These are phyloP conservation scores for Leccinum olivaceopallidum DNA, from an alignment of 768 basidiomycete species.

Conservation along the genomic window DNA sequence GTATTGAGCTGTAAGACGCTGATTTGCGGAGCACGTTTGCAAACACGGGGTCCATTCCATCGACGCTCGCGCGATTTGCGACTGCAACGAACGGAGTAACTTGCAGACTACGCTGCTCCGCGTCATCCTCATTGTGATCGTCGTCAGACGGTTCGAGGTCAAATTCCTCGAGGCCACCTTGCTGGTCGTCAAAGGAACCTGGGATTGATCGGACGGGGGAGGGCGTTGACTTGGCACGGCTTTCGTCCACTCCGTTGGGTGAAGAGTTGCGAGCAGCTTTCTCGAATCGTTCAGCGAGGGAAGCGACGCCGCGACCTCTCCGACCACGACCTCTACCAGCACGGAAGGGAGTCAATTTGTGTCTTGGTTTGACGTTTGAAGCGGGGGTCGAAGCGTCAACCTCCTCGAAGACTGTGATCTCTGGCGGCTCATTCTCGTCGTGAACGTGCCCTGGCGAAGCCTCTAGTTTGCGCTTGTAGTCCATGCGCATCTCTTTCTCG, in stretches of 20 bases:
- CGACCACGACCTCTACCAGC: slow-evolving; percentile 44
- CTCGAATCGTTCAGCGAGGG: slow-evolving; percentile 63
- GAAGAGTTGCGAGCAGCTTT: slow-evolving; percentile 55
- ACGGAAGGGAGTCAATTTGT: slow-evolving; percentile 57
- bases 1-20: slow-evolving; percentile 41
- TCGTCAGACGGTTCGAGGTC: slow-evolving; percentile 28
- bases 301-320: slow-evolving; percentile 48
- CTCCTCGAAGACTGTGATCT: slow-evolving; percentile 45
- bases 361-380: slow-evolving; percentile 36
- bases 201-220: slow-evolving; percentile 38
- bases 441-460: slow-evolving; percentile 38
- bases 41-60: slow-evolving; percentile 87
- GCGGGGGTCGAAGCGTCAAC: slow-evolving; percentile 39
- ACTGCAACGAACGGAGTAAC: slow-evolving; percentile 39
- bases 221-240: slow-evolving; percentile 20
- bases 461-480: slow-evolving; percentile 57
- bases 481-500: slow-evolving; percentile 82
- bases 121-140: slow-evolving; percentile 27
- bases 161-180: slow-evolving; percentile 18
- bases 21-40: slow-evolving; percentile 73
- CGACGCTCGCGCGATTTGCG: slow-evolving; percentile 71
- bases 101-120: slow-evolving; percentile 26
- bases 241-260: slow-evolving; percentile 38
- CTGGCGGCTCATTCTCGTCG: slow-evolving; percentile 38
- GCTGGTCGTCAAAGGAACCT: slow-evolving; percentile 29